Evolutionary conservation across 1,284 basidiomycete species (phyloP), one percentile per base, ranked within the genome.

Genomic region (Chiua sp.): DNA sequence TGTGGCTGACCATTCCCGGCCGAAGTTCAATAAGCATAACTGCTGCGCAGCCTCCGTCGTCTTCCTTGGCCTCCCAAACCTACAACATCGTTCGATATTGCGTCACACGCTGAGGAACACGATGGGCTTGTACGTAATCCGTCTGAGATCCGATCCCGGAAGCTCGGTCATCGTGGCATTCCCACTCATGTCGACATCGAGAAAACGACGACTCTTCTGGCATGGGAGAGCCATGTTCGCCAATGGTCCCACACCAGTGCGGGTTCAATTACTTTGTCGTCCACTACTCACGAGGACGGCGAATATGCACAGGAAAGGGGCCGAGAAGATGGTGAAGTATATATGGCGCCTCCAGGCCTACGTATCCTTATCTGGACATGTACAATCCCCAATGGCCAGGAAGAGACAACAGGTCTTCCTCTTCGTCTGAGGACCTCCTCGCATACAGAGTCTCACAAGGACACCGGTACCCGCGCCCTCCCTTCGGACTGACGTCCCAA

Each of bases 41-140:
- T 92, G 88, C 60, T 91, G 87, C 3, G 89, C 90, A 0, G 91
- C 90, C 32, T 92, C 91, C 62, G 87, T 79, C 20, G 84, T 90
- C 61, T 78, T 81, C 69, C 85, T 88, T 23, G 84, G 73, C n/a
- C n/a, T n/a, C n/a, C n/a, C n/a, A n/a, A n/a, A n/a, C n/a, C n/a
- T n/a, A 52, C 65, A 5, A 55, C 47, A 35, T 26, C 26, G n/a
- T 44, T 61, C 30, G 55, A 67, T 49, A 35, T 22, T 42, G 35
- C 58, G 33, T 49, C 50, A 39, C 47, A 52, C 15, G 23, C 51
- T 22, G 69, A 69, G 30, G 44, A 47, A 28, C 23, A 35, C 23
- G 53, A 53, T 28, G 20, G 47, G 8, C 47, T 4, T 32, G 16
- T 47, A 16, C 51, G 53, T 32, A 71, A 70, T 57, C 23, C 59